phyloP scores from a whole-genome alignment of 331 rosid genomes.

The Spiraea crenata region DNA sequence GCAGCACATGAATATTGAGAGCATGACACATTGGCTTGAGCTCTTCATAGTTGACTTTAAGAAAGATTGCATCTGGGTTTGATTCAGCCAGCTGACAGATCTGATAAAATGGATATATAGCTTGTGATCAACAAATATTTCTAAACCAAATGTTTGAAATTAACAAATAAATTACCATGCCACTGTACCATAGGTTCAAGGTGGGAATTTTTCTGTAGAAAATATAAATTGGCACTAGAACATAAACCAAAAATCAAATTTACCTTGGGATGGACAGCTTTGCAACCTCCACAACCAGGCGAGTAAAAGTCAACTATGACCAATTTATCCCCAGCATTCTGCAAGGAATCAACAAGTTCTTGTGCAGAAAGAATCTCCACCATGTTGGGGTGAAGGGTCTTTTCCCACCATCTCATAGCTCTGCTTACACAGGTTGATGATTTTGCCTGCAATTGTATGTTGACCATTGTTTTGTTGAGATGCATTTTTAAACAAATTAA shows the following conservation, averaged over 20 bases:
- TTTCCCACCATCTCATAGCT: slow-evolving; percentile 76
- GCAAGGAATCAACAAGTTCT: slow-evolving; percentile 56
- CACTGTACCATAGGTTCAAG: not conserved
- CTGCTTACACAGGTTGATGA: slow-evolving; percentile 51
- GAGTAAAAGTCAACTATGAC: slow-evolving; percentile 73
- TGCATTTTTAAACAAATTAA: too few relatives aligned
- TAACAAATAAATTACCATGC: not conserved
- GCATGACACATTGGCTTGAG: slow-evolving; percentile 63
- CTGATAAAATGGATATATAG: slow-evolving; percentile 30
- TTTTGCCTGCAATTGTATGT: slow-evolving; percentile 43
- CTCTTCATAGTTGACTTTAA: slow-evolving; percentile 68
- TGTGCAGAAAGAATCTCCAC: slow-evolving; percentile 66
- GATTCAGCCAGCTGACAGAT: slow-evolving; percentile 82
- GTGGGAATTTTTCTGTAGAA: not conserved
- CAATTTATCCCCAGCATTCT: slow-evolving; percentile 69
- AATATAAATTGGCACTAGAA: not conserved
- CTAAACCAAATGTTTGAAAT: too few relatives aligned
- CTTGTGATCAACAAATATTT: slow-evolving; percentile 1
- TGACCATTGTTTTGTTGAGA: not conserved
- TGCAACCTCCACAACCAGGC: slow-evolving; percentile 93
- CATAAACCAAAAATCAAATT: not conserved
- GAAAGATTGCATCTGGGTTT: slow-evolving; percentile 54
- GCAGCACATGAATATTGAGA: slow-evolving; percentile 71
- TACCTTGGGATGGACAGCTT: slow-evolving; percentile 81
- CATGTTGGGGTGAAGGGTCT: slow-evolving; percentile 59